Conservation (phyloP, 768 basidiomycete species). For the Pisolithus tinctorius region DNA sequence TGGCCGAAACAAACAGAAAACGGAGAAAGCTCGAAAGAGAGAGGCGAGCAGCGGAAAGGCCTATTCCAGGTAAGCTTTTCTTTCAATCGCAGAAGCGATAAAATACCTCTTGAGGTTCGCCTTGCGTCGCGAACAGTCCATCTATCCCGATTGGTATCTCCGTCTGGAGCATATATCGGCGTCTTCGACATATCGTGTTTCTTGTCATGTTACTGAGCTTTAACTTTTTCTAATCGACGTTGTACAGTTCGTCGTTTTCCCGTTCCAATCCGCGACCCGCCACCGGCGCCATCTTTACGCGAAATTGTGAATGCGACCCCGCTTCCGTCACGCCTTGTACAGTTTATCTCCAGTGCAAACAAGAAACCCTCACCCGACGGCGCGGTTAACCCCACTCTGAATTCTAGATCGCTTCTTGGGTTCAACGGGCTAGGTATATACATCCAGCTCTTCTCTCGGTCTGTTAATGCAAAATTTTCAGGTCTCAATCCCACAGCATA, state of each 20-base stretch:
- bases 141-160: too few species aligned
- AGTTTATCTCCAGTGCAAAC: conserved; percentile 14
- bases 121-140: too few species aligned
- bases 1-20: conserved; percentile 85
- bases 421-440: conserved; percentile 13
- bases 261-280: conserved; percentile 40
- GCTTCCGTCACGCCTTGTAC: conserved; percentile 28
- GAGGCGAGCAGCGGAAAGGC: conserved; percentile 69
- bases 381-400: conserved; percentile 24
- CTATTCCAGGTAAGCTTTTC: conserved; percentile 50
- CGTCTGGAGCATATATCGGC: too few species aligned
- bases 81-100: background rate
- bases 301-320: conserved; percentile 59
- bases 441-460: background rate
- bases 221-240: background rate
- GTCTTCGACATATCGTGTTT: background rate
- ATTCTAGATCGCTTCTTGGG: conserved; percentile 9
- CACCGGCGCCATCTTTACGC: conserved; percentile 56
- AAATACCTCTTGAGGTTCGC: too few species aligned
- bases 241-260: conserved; percentile 57
- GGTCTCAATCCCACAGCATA: conserved; percentile 34
- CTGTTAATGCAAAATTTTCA: conserved; percentile 27
- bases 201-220: background rate
- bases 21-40: conserved; percentile 81
- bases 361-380: conserved; percentile 17